phyloP scores from a whole-genome alignment of 2,329 filamentous ascomycete genomes.

The Davidsoniella virescens region DNA sequence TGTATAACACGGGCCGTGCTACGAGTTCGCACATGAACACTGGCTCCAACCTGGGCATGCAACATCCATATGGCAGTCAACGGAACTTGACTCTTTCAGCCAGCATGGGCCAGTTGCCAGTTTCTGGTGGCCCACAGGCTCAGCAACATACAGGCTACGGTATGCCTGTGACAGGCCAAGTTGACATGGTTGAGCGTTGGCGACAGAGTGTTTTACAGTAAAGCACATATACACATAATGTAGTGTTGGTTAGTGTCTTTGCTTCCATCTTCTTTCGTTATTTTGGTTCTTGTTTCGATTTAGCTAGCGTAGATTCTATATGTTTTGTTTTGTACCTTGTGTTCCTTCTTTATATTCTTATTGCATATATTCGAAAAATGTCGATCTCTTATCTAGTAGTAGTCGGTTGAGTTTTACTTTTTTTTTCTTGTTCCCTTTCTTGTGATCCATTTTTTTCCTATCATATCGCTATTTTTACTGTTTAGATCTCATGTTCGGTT shows the following conservation, averaged over 20 bases:
- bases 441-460: no score
- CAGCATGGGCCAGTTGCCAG: slow-evolving; percentile 5
- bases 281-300: neutral
- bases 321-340: neutral
- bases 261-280: slow-evolving; percentile 1
- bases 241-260: neutral
- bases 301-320: neutral
- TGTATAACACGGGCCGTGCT: slow-evolving; percentile 38
- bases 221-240: neutral
- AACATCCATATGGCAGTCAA: slow-evolving; percentile 12
- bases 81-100: slow-evolving; percentile 19
- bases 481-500: no score
- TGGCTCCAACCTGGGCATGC: no score
- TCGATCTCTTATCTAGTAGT: neutral
- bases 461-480: no score
- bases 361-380: neutral
- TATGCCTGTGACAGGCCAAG: slow-evolving; percentile 10
- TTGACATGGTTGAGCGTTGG: slow-evolving; percentile 27
- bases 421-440: no score
- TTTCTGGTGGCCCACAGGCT: neutral
- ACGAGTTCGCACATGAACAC: slow-evolving; percentile 1
- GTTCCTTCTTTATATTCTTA: neutral
- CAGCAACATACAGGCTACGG: slow-evolving; percentile 9
- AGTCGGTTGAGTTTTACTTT: no score
- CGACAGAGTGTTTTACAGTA: slow-evolving; percentile 23